These are phyloP conservation scores for Gardenia jasminoides DNA, from an alignment of 257 asterid genomes.

Conservation along the genomic window DNA sequence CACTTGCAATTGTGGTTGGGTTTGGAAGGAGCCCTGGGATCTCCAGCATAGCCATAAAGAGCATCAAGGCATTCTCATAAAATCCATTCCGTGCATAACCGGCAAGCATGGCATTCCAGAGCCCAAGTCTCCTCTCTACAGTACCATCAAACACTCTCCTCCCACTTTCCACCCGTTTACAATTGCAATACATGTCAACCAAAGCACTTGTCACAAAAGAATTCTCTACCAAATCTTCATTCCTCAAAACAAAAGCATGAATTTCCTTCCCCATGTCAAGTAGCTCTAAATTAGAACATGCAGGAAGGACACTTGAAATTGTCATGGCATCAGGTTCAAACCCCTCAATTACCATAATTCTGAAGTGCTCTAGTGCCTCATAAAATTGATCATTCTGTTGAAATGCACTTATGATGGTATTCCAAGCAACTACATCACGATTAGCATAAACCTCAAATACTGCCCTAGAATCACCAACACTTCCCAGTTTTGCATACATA, in stretches of 20 bases:
- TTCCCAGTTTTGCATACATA: constrained; percentile 81
- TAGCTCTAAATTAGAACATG: constrained; percentile 79
- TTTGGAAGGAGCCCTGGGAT: constrained; percentile 48
- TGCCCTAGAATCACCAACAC: constrained; percentile 47
- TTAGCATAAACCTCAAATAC: constrained; percentile 51
- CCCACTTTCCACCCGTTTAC: constrained; percentile 59
- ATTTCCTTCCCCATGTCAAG: constrained; percentile 64
- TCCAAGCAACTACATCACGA: constrained; percentile 82
- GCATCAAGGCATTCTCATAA: constrained; percentile 48
- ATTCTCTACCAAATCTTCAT: constrained; percentile 51
- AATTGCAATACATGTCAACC: constrained; percentile 93
- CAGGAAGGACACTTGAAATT: constrained; percentile 78
- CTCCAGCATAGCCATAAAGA: constrained; percentile 54
- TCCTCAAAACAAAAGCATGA: constrained; percentile 67
- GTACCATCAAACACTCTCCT: constrained; percentile 54
- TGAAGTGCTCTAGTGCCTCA: constrained; percentile 65
- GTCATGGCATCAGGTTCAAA: constrained; percentile 77
- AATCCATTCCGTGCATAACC: constrained; percentile 80
- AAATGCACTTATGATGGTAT: constrained; percentile 59
- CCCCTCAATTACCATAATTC: constrained; percentile 53
- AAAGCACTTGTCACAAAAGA: constrained; percentile 77
- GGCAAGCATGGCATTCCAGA: constrained; percentile 92
- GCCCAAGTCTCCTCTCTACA: constrained; percentile 47
- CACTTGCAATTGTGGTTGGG: constrained; percentile 81
- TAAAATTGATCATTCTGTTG: constrained; percentile 51